These are phyloP conservation scores for Camellia japonica DNA, from an alignment of 148 eudicot species.

Conservation along the genomic window DNA sequence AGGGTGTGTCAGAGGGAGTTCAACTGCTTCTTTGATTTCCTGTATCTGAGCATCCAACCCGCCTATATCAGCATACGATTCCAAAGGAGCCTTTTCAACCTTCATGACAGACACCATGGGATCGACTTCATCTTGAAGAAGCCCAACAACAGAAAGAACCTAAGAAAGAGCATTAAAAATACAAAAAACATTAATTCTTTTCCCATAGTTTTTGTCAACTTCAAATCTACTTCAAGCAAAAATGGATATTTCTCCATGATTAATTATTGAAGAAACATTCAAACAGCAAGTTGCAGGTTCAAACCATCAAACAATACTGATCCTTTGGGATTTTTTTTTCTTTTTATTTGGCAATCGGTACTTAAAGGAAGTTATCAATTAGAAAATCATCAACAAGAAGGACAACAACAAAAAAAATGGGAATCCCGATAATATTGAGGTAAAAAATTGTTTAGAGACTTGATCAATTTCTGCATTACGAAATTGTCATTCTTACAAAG, in stretches of 20 bases:
- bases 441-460: neutral
- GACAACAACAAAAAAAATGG: too few relatives aligned
- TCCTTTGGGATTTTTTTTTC: neutral
- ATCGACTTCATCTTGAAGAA: conserved; percentile 97
- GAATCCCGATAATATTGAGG: neutral
- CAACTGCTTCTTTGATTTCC: conserved; percentile 98
- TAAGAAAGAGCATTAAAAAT: conserved; percentile 19
- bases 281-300: neutral
- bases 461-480: neutral
- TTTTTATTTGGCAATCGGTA: neutral
- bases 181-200: neutral
- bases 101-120: conserved; percentile 99
- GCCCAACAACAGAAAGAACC: conserved; percentile 99
- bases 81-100: conserved; percentile 97
- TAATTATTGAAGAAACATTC: neutral
- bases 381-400: neutral
- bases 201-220: neutral
- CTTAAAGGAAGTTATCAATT: neutral
- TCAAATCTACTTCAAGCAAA: conserved; percentile 3
- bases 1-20: conserved; percentile 94
- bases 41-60: conserved; percentile 98
- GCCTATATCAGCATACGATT: conserved; percentile 97
- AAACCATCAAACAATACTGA: neutral
- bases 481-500: neutral
- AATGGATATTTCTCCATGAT: neutral